These are phyloP conservation scores for Sutorius australiensis DNA, from an alignment of 768 basidiomycete genomes.

Conservation along the genomic window DNA sequence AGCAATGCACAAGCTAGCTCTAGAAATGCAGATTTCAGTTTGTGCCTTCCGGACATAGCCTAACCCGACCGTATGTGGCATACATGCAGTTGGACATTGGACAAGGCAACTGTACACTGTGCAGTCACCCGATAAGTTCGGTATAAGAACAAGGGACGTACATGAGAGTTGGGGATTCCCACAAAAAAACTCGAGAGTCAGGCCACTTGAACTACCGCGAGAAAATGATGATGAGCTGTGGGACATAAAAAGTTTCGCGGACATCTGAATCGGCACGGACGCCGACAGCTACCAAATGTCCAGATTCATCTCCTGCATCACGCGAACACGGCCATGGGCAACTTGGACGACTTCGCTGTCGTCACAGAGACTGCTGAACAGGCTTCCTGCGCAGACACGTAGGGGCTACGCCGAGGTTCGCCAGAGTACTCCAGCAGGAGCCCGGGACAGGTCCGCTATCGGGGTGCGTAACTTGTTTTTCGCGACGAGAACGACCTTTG, in stretches of 20 bases:
- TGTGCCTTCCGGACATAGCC: too few relatives aligned
- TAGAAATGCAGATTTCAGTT: not conserved
- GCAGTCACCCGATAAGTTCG: not conserved
- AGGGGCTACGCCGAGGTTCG: conserved; percentile 18
- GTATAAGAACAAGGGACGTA: not conserved
- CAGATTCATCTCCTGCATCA: conserved; percentile 20
- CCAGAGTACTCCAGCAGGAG: conserved; percentile 22
- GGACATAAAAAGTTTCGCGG: not conserved
- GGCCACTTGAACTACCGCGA: not conserved
- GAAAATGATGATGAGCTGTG: not conserved
- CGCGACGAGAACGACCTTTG: not conserved
- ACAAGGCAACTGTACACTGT: not conserved
- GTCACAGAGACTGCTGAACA: not conserved
- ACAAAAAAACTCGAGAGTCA: too few relatives aligned
- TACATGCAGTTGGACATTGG: not conserved
- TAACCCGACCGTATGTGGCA: too few relatives aligned
- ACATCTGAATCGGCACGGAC: too few relatives aligned
- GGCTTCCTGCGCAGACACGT: not conserved
- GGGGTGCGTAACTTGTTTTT: conserved; percentile 26
- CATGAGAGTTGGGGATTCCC: too few relatives aligned
- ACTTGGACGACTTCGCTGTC: conserved; percentile 4
- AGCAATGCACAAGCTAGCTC: not conserved
- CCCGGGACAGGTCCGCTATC: conserved; percentile 33
- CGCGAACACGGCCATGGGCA: conserved; percentile 16
- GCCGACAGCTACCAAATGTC: conserved; percentile 12